Evolutionary conservation across 1,284 basidiomycete species (phyloP).

Genomic region (Mycena citricolor): DNA sequence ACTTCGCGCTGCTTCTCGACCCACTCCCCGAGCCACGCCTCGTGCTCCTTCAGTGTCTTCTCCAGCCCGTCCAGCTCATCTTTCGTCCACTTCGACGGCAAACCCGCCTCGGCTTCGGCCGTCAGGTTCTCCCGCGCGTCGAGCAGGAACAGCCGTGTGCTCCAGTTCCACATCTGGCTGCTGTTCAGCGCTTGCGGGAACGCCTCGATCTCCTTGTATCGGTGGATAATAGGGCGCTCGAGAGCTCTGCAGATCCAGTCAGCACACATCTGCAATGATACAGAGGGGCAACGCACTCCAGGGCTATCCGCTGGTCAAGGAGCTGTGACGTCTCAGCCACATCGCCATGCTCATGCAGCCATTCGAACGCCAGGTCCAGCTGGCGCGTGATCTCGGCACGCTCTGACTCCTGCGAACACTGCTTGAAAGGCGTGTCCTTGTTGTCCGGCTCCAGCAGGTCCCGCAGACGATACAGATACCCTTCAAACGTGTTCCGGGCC

Average conservation of each 20-base stretch:
- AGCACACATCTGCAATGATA: slow-evolving; percentile 8
- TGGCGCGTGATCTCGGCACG: slow-evolving; percentile 62
- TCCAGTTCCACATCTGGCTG: slow-evolving; percentile 82
- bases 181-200: slow-evolving; percentile 74
- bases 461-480: slow-evolving; percentile 87
- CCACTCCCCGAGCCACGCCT: slow-evolving; percentile 75
- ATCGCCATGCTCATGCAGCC: slow-evolving; percentile 89
- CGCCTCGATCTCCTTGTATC: slow-evolving; percentile 84
- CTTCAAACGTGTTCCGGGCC: slow-evolving; percentile 88
- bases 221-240: slow-evolving; percentile 80
- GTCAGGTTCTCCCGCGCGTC: slow-evolving; percentile 78
- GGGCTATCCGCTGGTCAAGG: slow-evolving; percentile 66
- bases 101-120: slow-evolving; percentile 51
- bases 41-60: slow-evolving; percentile 72
- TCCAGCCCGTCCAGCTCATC: slow-evolving; percentile 82
- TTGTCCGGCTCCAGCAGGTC: slow-evolving; percentile 76
- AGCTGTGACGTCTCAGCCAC: slow-evolving; percentile 75
- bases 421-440: slow-evolving; percentile 69
- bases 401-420: slow-evolving; percentile 77
- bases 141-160: slow-evolving; percentile 75
- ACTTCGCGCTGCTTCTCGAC: slow-evolving; percentile 80
- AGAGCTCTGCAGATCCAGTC: slow-evolving; percentile 51
- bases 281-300: slow-evolving; percentile 66
- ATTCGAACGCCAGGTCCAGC: slow-evolving; percentile 71
- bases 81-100: slow-evolving; percentile 75